Conservation (phyloP, 805 yeast species). For the Ogataea methanolica region DNA sequence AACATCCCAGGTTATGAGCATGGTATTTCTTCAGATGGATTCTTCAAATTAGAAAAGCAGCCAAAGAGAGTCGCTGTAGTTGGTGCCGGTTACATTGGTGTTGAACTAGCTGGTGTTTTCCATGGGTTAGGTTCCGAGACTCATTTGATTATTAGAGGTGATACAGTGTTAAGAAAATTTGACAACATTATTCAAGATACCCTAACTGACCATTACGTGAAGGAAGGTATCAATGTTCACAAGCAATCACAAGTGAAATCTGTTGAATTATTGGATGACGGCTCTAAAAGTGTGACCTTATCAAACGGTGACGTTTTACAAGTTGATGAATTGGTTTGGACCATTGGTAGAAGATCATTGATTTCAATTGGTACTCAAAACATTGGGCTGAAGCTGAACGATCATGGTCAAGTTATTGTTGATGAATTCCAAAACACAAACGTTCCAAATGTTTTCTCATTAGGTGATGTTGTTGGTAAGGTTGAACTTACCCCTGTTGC, state of each 20-base stretch:
- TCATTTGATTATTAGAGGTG: slow-evolving; percentile 85
- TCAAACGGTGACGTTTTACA: slow-evolving; percentile 39
- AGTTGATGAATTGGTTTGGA: slow-evolving; percentile 88
- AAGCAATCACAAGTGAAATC: slow-evolving; percentile 52
- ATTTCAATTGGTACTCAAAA: slow-evolving; percentile 71
- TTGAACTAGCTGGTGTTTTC: slow-evolving; percentile 94
- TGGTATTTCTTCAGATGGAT: slow-evolving; percentile 88
- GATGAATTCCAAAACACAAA: slow-evolving; percentile 88
- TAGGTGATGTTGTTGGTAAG: slow-evolving; percentile 93
- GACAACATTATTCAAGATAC: slow-evolving; percentile 77
- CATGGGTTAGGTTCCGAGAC: slow-evolving; percentile 82
- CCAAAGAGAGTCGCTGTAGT: slow-evolving; percentile 92
- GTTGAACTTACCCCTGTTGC: slow-evolving; percentile 97
- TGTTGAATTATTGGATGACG: slow-evolving; percentile 44
- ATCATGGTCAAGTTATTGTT: slow-evolving; percentile 59
- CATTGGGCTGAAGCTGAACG: slow-evolving; percentile 63
- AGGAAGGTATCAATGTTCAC: slow-evolving; percentile 78
- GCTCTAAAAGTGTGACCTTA: slow-evolving; percentile 45
- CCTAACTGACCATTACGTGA: slow-evolving; percentile 73
- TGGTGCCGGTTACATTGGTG: slow-evolving; percentile 98
- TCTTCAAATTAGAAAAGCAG: slow-evolving; percentile 73
- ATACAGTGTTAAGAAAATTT: slow-evolving; percentile 82
- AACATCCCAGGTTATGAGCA: slow-evolving; percentile 73
- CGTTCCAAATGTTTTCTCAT: slow-evolving; percentile 65
- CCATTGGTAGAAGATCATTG: slow-evolving; percentile 83